Evolutionary conservation across 257 asterid genomes (phyloP).

Genomic region (Solanum stenotomum): DNA sequence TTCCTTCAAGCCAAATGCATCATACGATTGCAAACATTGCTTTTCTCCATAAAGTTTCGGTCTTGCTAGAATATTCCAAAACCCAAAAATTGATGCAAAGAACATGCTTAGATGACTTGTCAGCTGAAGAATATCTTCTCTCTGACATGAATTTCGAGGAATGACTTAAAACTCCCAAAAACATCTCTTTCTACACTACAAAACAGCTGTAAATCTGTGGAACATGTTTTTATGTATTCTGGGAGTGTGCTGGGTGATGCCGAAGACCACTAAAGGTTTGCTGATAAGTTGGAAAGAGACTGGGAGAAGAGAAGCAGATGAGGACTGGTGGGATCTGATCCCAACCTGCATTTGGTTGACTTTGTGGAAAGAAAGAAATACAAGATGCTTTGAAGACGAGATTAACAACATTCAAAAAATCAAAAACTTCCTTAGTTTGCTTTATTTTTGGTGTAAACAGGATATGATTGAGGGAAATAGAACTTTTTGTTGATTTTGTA

Average conservation of each 20-base stretch:
- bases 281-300: background rate
- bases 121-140: background rate
- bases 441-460: background rate
- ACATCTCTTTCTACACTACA: background rate
- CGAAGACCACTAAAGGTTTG: background rate
- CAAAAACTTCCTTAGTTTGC: background rate
- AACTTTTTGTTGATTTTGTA: background rate
- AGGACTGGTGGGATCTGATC: background rate
- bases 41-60: background rate
- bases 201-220: background rate
- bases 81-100: background rate
- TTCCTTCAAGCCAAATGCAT: background rate
- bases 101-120: background rate
- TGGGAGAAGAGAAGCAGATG: background rate
- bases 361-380: background rate
- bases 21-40: background rate
- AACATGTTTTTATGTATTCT: background rate
- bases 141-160: background rate
- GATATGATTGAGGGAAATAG: background rate
- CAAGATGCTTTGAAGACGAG: background rate
- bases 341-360: background rate
- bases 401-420: background rate
- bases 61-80: background rate
- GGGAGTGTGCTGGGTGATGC: background rate
- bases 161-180: background rate